Base-by-base conservation (phyloP, 306 rosid genomes). In the Cicer yamashitae region DNA sequence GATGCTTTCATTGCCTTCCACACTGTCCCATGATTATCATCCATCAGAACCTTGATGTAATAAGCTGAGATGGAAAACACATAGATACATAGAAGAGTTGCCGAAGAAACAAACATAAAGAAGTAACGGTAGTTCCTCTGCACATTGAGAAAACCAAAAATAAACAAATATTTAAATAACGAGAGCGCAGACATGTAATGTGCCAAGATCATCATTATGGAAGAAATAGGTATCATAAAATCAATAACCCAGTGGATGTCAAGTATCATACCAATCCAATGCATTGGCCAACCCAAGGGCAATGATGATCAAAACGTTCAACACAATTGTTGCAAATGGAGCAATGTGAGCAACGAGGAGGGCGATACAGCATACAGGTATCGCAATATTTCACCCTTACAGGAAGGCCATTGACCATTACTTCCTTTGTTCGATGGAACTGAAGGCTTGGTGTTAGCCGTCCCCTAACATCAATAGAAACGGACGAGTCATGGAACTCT, bases 241-340 rank as follows among this genome's bases (percentile, higher is more conserved):
- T 30, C 13, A 59, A 15, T 9, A 38, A 48, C 41, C 52, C 50
- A 17, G 51, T 39, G 63, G 48, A 78, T 10, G 50, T 39, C 48
- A 70, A 67, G 63, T 51, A 66, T 64, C 89, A 56, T 88, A 93
- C 98, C 96, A 86, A 86, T 72, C 98, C 98, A 87, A 93, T 91
- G 82, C 98, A 93, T 81, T 93, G 98, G 58, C 98, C 98, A 73
- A 94, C 98, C 98, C 98, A 94, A 82, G 98, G 98, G 86, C 98
- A 94, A 66, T 94, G 98, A 67, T 94, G 98, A 82, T 94, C 98
- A 79, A 94, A 94, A 65, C 93, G 98, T 79, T 94, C 96, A 79
- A 94, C 97, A 77, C 98, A 94, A 69, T 94, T 94, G 84, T 91
- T 91, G 86, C 98, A 94, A 75, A 91, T 91, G 76, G 98, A 91